These are phyloP conservation scores for Kurtzmaniella quercitrusa DNA, from an alignment of 1,139 yeast genomes.

Conservation along the genomic window DNA sequence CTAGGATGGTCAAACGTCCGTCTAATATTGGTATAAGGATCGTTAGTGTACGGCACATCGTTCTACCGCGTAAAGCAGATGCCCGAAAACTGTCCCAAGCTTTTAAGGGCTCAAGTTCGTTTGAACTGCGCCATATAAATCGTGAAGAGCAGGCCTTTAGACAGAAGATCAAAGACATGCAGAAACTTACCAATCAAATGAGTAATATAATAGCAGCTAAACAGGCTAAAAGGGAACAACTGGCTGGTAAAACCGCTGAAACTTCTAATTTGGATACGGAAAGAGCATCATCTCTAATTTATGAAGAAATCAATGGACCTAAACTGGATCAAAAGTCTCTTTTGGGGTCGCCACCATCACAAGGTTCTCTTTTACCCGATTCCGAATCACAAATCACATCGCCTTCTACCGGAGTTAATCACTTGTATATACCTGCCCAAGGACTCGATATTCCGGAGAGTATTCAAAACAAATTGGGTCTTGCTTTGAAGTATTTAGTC, in stretches of 20 bases:
- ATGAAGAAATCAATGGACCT: not conserved
- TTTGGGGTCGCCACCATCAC: not conserved
- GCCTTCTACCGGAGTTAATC: too few species aligned
- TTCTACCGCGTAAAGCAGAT: not conserved
- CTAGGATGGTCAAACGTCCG: not conserved
- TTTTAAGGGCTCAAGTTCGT: not conserved
- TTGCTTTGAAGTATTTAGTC: conserved; percentile 43
- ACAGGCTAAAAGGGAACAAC: not conserved
- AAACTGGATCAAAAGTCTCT: not conserved
- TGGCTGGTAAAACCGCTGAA: not conserved
- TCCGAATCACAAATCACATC: too few species aligned
- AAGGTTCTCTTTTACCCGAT: not conserved
- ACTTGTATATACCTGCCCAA: not conserved
- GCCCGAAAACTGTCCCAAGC: not conserved
- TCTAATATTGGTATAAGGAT: not conserved
- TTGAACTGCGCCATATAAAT: not conserved
- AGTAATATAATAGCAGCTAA: not conserved
- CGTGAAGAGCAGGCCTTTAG: not conserved
- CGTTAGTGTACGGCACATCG: not conserved
- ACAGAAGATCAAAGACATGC: not conserved
- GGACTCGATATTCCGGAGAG: conserved; percentile 33
- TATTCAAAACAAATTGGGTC: conserved; percentile 43
- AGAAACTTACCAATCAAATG: not conserved
- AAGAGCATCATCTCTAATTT: not conserved
- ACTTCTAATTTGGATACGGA: not conserved